phyloP scores from a whole-genome alignment of 2,329 filamentous ascomycete species.

The Trichoderma oligosporum region DNA sequence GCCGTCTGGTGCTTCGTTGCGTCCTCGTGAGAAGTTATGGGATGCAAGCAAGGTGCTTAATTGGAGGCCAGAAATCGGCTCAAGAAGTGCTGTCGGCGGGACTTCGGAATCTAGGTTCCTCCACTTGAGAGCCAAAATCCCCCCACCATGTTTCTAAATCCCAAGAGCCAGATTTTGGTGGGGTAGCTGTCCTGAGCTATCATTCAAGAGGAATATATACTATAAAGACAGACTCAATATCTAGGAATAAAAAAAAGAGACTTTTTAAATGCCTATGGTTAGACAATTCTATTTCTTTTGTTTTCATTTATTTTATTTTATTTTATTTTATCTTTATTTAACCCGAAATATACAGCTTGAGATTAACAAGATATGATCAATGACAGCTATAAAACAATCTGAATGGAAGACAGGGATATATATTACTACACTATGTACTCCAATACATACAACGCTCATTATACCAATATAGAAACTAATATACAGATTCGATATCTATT shows the following conservation, averaged over 20 bases:
- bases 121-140: constrained; percentile 15
- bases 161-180: constrained; percentile 3
- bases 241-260: too few relatives aligned
- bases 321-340: too few relatives aligned
- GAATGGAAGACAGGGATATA: too few relatives aligned
- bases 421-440: too few relatives aligned
- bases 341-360: too few relatives aligned
- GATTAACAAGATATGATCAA: too few relatives aligned
- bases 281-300: too few relatives aligned
- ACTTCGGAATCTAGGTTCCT: constrained; percentile 25
- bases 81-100: constrained; percentile 20
- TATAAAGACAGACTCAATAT: too few relatives aligned
- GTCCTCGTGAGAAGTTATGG: neutral
- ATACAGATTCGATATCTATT: constrained; percentile 4
- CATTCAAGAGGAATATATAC: neutral
- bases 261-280: too few relatives aligned
- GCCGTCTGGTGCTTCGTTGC: constrained; percentile 11
- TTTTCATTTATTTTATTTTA: too few relatives aligned
- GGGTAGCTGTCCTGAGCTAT: neutral
- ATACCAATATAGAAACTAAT: neutral
- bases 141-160: constrained; percentile 3
- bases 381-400: too few relatives aligned
- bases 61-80: constrained; percentile 16
- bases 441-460: too few relatives aligned
- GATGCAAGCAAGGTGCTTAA: constrained; percentile 5